Evolutionary conservation across 164 flowering plant species (phyloP).

Genomic region (Umbellularia californica): DNA sequence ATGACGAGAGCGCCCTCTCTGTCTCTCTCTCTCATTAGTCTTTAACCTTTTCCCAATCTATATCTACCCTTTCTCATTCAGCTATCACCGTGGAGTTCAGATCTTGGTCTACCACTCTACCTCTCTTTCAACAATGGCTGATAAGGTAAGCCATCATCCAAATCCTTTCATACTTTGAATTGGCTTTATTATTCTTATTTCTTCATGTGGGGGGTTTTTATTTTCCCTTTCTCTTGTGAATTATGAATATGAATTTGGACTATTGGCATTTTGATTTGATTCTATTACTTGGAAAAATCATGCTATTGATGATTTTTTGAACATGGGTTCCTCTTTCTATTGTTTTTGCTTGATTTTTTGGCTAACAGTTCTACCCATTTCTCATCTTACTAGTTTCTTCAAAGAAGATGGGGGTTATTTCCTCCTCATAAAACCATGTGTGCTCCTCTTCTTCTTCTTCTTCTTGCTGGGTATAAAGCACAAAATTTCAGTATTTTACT

Average conservation of each 20-base stretch:
- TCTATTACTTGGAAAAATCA: neutral
- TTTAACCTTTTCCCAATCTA: neutral
- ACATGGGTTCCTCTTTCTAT: neutral
- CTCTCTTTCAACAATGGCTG: neutral
- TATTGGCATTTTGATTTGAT: neutral
- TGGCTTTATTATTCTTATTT: neutral
- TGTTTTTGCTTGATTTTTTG: neutral
- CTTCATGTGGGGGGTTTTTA: neutral
- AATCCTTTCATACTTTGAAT: too few relatives aligned
- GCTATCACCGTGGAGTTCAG: neutral
- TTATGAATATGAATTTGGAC: neutral
- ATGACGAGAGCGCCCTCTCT: neutral
- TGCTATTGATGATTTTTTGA: neutral
- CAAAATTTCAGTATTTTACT: neutral
- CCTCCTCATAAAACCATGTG: too few relatives aligned
- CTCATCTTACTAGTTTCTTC: neutral
- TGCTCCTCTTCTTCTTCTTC: neutral
- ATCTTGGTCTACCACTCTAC: neutral
- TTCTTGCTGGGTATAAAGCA: too few relatives aligned
- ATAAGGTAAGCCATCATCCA: neutral
- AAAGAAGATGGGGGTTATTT: too few relatives aligned
- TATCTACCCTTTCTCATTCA: neutral
- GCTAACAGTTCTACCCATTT: neutral
- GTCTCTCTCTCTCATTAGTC: too few relatives aligned
- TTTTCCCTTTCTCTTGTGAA: too few relatives aligned